Conservation (phyloP, 2,329 filamentous ascomycete species). For the Fusarium penzigii region DNA sequence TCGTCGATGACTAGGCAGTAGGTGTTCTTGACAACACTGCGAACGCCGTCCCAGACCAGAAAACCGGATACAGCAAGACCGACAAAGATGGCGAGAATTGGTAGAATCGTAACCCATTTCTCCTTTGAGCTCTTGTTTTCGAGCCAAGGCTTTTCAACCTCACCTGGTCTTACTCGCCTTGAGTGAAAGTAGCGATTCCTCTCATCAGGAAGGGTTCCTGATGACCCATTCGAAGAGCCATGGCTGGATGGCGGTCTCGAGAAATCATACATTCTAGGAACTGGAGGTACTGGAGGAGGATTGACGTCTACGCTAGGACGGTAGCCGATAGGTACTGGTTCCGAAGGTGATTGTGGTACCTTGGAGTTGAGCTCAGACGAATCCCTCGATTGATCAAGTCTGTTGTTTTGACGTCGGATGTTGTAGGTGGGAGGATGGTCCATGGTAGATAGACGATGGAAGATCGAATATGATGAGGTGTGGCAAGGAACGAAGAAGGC, state of each 20-base stretch:
- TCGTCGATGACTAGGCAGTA: conserved; percentile 71
- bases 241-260: conserved; percentile 37
- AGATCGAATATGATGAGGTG: no score
- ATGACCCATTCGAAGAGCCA: conserved; percentile 43
- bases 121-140: conserved; percentile 73
- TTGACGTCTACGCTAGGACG: conserved; percentile 16
- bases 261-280: conserved; percentile 23
- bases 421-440: no score
- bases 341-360: not conserved
- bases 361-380: conserved; percentile 4
- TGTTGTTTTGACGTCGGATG: conserved; percentile 12
- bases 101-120: conserved; percentile 85
- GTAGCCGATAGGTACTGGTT: conserved; percentile 10
- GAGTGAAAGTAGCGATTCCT: conserved; percentile 69
- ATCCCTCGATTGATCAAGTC: not conserved
- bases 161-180: conserved; percentile 69
- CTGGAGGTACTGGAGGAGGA: conserved; percentile 9
- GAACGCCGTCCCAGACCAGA: conserved; percentile 73
- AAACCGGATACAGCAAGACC: conserved; percentile 70
- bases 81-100: conserved; percentile 68
- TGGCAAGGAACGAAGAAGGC: no score
- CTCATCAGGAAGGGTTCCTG: conserved; percentile 37
- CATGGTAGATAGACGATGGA: no score
- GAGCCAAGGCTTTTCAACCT: conserved; percentile 77
- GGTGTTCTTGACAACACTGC: conserved; percentile 71